These are phyloP conservation scores for Phialocephala subalpina DNA, from an alignment of 2,329 filamentous ascomycete species.

Conservation along the genomic window DNA sequence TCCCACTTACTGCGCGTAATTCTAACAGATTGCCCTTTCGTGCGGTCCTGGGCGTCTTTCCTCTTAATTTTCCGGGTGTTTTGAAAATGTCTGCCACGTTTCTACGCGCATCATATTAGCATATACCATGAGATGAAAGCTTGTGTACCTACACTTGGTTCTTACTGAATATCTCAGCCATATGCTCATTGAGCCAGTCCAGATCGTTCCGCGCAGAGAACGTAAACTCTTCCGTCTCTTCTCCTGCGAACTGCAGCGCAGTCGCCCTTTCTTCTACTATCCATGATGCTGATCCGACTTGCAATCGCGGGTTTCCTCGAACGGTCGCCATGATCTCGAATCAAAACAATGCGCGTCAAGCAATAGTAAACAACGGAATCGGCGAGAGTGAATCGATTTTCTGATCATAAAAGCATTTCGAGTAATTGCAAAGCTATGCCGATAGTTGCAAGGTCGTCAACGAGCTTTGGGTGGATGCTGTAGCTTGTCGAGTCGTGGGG, in stretches of 20 bases:
- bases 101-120: conserved; percentile 55
- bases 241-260: conserved; percentile 75
- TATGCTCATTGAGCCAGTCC: conserved; percentile 98
- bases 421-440: conserved; percentile 23
- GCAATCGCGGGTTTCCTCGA: conserved; percentile 58
- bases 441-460: conserved; percentile 23
- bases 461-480: conserved; percentile 30
- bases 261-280: conserved; percentile 84
- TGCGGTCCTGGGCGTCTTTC: conserved; percentile 78
- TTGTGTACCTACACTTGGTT: conserved; percentile 78
- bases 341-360: conserved; percentile 44
- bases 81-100: conserved; percentile 97
- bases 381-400: conserved; percentile 12
- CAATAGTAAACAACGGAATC: conserved; percentile 18
- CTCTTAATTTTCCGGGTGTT: conserved; percentile 83
- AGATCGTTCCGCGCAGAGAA: conserved; percentile 93
- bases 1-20: conserved; percentile 66
- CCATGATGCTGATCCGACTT: conserved; percentile 87
- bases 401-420: conserved; percentile 39
- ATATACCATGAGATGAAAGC: conserved; percentile 17
- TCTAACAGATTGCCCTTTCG: conserved; percentile 67
- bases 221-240: conserved; percentile 91
- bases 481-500: conserved; percentile 26
- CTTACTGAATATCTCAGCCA: conserved; percentile 90
- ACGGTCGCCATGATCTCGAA: conserved; percentile 42